Base-by-base conservation (phyloP, 305 asterid genomes). In the Solanum chacoense region DNA sequence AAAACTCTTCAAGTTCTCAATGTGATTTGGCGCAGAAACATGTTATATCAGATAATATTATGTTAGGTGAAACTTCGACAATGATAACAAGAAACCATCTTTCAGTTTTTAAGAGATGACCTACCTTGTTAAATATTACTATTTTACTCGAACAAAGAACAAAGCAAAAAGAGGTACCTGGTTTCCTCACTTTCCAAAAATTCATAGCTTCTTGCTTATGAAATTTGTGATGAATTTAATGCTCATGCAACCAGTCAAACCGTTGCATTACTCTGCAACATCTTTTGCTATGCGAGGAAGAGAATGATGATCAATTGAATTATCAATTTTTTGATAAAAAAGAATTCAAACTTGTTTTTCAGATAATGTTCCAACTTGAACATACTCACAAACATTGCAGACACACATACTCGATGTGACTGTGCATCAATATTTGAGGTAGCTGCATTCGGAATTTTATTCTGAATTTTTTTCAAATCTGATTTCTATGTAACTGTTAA, bases 381-480 rank as follows among this genome's bases (percentile, higher is more conserved):
- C 67, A 0, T 6, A 16, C 10, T 55, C 4, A 55, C 67, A 55
- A 55, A 55, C 0, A 55, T 55, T 55, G 9, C 65, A 0, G 0
- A 16, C 3, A 16, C 0, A 55, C 67, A 6, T 18, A 7, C 4
- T 18, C 67, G 0, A 55, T 18, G n/a, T 55, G 67, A 55, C 24
- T 55, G 18, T 18, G 24, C 67, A 55, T 55, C 10, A 7, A 55
- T 18, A 18, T 55, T 18, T 55, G 67, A 7, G 11, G 0, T 18
- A 0, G 4, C 1, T 18, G 2, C 24, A 55, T 55, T 55, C 11
- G 24, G 0, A 55, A 55, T 55, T 55, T 55, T 2, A 0, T 55
- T 55, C 11, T 55, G 11, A 55, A 55, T 18, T 55, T 18, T 55
- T 55, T 55, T 55, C 24, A 55, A 18, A 4, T 55, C 0, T 18